Conservation (phyloP, 2,329 filamentous ascomycete genomes). For the Chrysoporthe austroafricana region DNA sequence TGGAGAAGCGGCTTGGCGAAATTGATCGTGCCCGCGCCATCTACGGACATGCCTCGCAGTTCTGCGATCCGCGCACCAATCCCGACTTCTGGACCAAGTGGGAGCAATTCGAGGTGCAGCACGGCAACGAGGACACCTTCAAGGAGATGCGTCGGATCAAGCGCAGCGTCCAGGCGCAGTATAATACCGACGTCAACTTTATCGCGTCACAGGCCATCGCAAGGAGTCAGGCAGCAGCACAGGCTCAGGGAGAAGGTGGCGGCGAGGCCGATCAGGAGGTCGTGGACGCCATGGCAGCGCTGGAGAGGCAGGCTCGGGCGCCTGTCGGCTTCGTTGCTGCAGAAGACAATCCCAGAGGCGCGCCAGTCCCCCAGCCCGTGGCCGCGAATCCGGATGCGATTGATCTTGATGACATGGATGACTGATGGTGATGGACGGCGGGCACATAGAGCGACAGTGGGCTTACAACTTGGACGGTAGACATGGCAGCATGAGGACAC, state of each 20-base stretch:
- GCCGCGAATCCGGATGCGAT: conserved; percentile 84
- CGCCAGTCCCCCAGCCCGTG: conserved; percentile 44
- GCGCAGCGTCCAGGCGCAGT: conserved; percentile 94
- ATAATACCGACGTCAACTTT: conserved; percentile 98
- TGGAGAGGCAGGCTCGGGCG: conserved; percentile 86
- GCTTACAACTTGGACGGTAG: conserved; percentile 2
- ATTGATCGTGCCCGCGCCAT: conserved; percentile 93
- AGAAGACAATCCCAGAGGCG: conserved; percentile 71
- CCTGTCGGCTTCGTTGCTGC: conserved; percentile 91
- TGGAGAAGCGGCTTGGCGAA: conserved; percentile 59
- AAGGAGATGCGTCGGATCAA: conserved; percentile 99
- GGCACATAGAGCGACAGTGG: conserved; percentile 14
- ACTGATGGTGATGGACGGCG: conserved; percentile 42
- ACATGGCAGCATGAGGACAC: conserved; percentile 1
- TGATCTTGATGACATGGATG: conserved; percentile 74
- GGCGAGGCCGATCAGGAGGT: conserved; percentile 52
- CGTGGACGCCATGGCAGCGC: conserved; percentile 83
- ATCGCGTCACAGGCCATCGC: conserved; percentile 95
- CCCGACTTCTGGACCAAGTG: conserved; percentile 93
- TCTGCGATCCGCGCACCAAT: conserved; percentile 91
- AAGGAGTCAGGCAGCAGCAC: conserved; percentile 68
- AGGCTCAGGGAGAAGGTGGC: conserved; percentile 46
- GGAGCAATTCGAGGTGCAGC: conserved; percentile 96
- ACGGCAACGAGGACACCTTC: conserved; percentile 98
- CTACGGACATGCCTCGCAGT: conserved; percentile 95